Conservation (phyloP, 1,139 yeast genomes). For the Candida gigantensis region DNA sequence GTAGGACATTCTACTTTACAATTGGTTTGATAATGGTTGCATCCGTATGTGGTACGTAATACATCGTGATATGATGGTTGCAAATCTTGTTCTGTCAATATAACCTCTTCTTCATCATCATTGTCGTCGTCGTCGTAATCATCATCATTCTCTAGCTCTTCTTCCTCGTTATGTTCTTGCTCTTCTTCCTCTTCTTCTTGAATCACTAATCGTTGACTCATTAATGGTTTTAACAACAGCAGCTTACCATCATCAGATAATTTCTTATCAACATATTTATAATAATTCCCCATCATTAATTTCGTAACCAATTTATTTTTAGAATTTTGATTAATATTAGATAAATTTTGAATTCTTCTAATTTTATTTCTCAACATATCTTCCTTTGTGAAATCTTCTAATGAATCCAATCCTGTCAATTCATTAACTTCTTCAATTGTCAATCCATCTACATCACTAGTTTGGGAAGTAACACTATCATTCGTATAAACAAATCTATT, state of each 20-base stretch:
- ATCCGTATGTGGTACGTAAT: conserved; percentile 55
- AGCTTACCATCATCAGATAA: conserved; percentile 20
- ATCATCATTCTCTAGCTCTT: conserved; percentile 13
- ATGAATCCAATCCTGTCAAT: conserved; percentile 40
- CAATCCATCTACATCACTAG: conserved; percentile 44
- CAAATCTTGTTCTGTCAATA: conserved; percentile 51
- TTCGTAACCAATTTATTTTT: conserved; percentile 68
- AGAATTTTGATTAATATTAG: conserved; percentile 46
- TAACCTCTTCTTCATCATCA: conserved; percentile 36
- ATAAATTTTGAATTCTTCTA: conserved; percentile 52
- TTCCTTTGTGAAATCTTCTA: conserved; percentile 53
- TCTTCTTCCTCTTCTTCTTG: conserved; percentile 20
- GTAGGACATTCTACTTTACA: conserved; percentile 82
- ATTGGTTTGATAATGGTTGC: conserved; percentile 79
- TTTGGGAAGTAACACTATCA: conserved; percentile 22
- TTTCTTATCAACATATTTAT: conserved; percentile 44
- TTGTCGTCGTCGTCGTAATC: conserved; percentile 17
- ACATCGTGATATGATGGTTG: conserved; percentile 51
- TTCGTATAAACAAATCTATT: conserved; percentile 15
- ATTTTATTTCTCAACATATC: conserved; percentile 56
- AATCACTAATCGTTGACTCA: conserved; percentile 21
- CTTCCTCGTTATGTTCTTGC: conserved; percentile 12
- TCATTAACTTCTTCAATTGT: conserved; percentile 36
- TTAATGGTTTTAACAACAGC: conserved; percentile 18
- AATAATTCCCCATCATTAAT: conserved; percentile 75